A percentile compares a stretch with the other conserved stretches of the same genome.
These are phyloP conservation scores for Ogataea neopini DNA, from an alignment of 805 yeast genomes.

Conservation along the genomic window DNA sequence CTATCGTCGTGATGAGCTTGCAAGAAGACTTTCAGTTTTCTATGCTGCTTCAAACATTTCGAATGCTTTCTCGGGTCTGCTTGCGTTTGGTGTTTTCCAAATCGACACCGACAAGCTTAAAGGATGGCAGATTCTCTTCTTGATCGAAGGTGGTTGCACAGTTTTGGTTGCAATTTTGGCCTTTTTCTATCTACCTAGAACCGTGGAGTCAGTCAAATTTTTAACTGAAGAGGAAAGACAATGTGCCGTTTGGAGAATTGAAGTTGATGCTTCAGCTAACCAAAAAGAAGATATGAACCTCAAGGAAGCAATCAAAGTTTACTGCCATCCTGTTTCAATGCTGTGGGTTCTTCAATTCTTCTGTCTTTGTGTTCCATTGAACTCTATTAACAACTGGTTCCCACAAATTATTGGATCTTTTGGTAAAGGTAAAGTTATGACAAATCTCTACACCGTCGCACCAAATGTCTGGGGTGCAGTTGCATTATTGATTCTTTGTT, in stretches of 20 bases:
- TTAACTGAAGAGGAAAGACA: slow-evolving; percentile 42
- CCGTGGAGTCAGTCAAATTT: slow-evolving; percentile 37
- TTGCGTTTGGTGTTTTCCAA: slow-evolving; percentile 39
- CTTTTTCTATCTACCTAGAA: slow-evolving; percentile 39
- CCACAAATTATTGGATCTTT: slow-evolving; percentile 43
- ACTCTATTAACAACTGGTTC: slow-evolving; percentile 48
- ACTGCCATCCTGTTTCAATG: slow-evolving; percentile 43
- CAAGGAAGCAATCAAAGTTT: slow-evolving; percentile 44
- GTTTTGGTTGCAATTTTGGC: slow-evolving; percentile 37
- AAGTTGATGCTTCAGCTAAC: slow-evolving; percentile 36
- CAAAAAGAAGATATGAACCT: slow-evolving; percentile 37
- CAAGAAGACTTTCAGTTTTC: slow-evolving; percentile 37
- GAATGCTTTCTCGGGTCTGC: slow-evolving; percentile 41
- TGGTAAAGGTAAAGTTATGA: slow-evolving; percentile 41
- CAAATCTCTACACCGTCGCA: slow-evolving; percentile 45
- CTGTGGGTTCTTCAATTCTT: slow-evolving; percentile 47
- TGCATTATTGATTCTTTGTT: slow-evolving; percentile 40
- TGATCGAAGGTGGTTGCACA: slow-evolving; percentile 47
- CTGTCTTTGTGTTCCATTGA: slow-evolving; percentile 48
- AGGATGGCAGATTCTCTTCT: slow-evolving; percentile 51
- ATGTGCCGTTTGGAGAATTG: slow-evolving; percentile 41
- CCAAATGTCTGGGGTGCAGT: slow-evolving; percentile 50
- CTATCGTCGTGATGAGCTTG: slow-evolving; percentile 40
- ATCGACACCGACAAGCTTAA: slow-evolving; percentile 37
- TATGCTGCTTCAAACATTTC: slow-evolving; percentile 35